phyloP scores from a whole-genome alignment of 306 rosid species.

The Prunus mira region DNA sequence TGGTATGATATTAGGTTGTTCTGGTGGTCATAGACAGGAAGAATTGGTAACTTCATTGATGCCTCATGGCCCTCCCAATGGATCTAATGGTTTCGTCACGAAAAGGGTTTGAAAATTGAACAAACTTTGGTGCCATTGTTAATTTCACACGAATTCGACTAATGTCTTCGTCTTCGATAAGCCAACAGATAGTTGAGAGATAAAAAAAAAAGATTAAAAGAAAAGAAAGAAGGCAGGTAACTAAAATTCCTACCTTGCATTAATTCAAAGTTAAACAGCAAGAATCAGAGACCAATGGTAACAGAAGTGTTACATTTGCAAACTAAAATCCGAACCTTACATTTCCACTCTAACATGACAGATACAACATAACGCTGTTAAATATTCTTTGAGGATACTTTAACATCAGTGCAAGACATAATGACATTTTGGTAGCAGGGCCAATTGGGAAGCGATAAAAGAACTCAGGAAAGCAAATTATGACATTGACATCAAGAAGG shows the following conservation, averaged over 20 bases:
- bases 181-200: no score
- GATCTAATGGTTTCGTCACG: conserved; percentile 4
- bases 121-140: no score
- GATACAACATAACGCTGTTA: conserved; percentile 7
- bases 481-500: conserved; percentile 1
- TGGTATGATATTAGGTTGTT: conserved; percentile 11
- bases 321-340: not conserved
- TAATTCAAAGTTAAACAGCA: not conserved
- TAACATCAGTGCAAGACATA: not conserved
- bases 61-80: conserved; percentile 5
- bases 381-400: not conserved
- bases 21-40: not conserved
- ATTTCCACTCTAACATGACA: conserved; percentile 1
- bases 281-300: not conserved
- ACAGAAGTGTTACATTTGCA: not conserved
- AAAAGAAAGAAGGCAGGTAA: no score
- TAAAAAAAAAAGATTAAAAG: no score
- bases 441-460: not conserved
- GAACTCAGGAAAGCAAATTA: not conserved
- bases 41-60: conserved; percentile 21
- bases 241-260: not conserved
- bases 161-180: no score
- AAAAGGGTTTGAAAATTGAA: not conserved
- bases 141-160: no score
- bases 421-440: not conserved